Evolutionary conservation across 352 stramenopile genomes (phyloP).

Genomic region (Pythium utonaiense): DNA sequence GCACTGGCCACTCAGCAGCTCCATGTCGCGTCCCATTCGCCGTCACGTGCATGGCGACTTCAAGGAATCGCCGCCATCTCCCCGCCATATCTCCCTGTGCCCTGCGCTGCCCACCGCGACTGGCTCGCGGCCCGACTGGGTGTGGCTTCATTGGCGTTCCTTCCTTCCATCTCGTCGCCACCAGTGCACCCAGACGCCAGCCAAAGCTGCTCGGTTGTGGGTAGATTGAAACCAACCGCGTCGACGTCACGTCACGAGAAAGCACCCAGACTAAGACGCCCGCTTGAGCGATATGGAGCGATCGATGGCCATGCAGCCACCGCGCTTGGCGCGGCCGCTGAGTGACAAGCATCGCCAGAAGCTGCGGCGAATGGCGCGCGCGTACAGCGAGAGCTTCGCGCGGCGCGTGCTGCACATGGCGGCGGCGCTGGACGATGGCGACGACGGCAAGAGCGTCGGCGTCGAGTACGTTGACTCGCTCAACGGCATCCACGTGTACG

Average conservation of each 20-base stretch:
- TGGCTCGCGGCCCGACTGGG: too few relatives aligned
- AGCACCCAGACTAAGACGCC: too few relatives aligned
- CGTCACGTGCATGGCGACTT: background rate
- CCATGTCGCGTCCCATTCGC: background rate
- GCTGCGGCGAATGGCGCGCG: conserved; percentile 14
- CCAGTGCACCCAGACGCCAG: background rate
- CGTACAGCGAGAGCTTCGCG: conserved; percentile 21
- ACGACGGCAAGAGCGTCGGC: conserved; percentile 1
- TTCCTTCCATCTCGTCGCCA: background rate
- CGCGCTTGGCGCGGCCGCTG: conserved; percentile 1
- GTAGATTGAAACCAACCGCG: background rate
- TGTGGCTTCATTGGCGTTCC: background rate
- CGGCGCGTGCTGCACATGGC: conserved; percentile 8
- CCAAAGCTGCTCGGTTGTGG: background rate
- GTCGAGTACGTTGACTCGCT: conserved; percentile 21
- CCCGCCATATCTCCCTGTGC: too few relatives aligned
- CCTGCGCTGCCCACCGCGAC: too few relatives aligned
- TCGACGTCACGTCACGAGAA: background rate
- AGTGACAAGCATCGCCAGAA: conserved; percentile 2
- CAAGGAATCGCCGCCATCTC: background rate
- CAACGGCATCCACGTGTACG: conserved; percentile 24
- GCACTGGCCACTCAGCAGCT: background rate
- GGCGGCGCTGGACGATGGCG: conserved; percentile 2
- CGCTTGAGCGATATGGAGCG: too few relatives aligned
- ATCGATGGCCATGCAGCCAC: background rate